Base-by-base conservation (phyloP, 2,329 filamentous ascomycete genomes). In the Pestalotiopsis sp. region DNA sequence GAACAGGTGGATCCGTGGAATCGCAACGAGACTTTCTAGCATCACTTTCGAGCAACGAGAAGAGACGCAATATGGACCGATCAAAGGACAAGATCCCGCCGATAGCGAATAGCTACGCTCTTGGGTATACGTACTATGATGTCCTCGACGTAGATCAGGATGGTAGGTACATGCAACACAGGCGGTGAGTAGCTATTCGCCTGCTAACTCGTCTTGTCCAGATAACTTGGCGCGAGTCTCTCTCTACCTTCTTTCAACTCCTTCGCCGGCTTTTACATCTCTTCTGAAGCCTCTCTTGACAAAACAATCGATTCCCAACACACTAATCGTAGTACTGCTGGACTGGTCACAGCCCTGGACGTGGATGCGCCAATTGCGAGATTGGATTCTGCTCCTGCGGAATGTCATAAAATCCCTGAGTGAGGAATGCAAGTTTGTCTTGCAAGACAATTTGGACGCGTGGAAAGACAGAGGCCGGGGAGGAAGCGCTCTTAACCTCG, bases 71-170 rank as follows among this genome's bases (percentile, higher is more conserved):
- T 71, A 81, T 83, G 72, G 89, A 86, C 79, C 85, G 83, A 75
- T 85, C 85, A 77, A 84, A 76, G 74, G 84, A 76, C 73, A 90
- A 88, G 78, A 86, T 87, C 69, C 91, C 93, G 1, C 93, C 94
- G 24, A 88, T 97, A 75, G 94, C 94, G 66, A 98, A 98, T 77
- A 92, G 92, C 77, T 97, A 97, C 80, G 94, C 94, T 11, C 82
- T 98, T 68, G 94, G 94, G 64, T 98, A 98, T 78, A 97, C 94
- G 66, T 98, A 97, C 81, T 94, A 97, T 78, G 94, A 98, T 80
- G 94, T 98, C 48, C 85, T 97, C 48, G 94, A 98, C 79, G 92
- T 93, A 67, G 94, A 98, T 77, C 94, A 97, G 79, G 95, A 98
- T 85, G 93, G 93, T 94, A 80, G 68, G 80, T 11, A n/a, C 9